A percentile compares a stretch with the other conserved stretches of the same genome.
Evolutionary conservation across 208 protist genomes (phyloP).

Genomic region (Trypanosoma mega): DNA sequence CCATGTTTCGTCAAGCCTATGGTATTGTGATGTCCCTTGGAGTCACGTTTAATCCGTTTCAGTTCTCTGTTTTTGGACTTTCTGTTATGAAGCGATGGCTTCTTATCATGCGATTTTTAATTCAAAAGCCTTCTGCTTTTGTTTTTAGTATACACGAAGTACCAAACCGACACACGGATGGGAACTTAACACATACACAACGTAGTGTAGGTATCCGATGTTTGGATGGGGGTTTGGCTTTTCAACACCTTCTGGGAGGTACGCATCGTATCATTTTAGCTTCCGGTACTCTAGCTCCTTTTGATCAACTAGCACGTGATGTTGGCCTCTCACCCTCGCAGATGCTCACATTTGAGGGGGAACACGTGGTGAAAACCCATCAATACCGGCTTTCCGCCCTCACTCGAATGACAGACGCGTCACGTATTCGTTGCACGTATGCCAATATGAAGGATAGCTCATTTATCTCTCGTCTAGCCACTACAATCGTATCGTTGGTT

Average conservation of each 20-base stretch:
- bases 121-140: constrained; percentile 58
- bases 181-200: neutral
- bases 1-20: constrained; percentile 66
- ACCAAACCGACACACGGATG: neutral
- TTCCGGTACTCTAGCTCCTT: constrained; percentile 94
- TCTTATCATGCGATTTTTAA: constrained; percentile 65
- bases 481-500: constrained; percentile 42
- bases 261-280: constrained; percentile 90
- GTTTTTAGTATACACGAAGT: constrained; percentile 25
- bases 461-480: constrained; percentile 51
- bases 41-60: constrained; percentile 86
- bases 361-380: constrained; percentile 39
- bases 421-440: constrained; percentile 65
- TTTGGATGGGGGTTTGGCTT: constrained; percentile 68
- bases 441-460: constrained; percentile 28
- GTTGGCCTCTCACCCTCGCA: constrained; percentile 48
- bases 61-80: constrained; percentile 64
- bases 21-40: constrained; percentile 72
- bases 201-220: constrained; percentile 53
- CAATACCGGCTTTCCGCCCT: constrained; percentile 42
- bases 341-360: constrained; percentile 64
- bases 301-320: constrained; percentile 79
- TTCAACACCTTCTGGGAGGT: constrained; percentile 48
- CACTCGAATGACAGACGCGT: constrained; percentile 22
- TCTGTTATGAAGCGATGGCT: constrained; percentile 73